These are phyloP conservation scores for Singerocomus inundabilis DNA, from an alignment of 1,284 basidiomycete species.

Conservation along the genomic window DNA sequence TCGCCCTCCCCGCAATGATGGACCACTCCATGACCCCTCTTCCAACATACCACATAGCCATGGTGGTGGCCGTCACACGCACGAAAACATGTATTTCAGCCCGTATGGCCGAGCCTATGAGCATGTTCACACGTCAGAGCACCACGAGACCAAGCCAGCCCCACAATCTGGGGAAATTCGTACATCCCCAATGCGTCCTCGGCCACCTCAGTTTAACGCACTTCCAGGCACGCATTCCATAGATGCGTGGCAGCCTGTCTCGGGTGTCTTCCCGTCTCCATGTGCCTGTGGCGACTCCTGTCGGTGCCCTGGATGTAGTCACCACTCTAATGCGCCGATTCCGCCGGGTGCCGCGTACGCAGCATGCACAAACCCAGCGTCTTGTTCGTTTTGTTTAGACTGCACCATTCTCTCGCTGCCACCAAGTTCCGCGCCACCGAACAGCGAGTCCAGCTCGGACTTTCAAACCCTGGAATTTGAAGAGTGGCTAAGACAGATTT, in stretches of 20 bases:
- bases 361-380: constrained; percentile 43
- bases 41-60: constrained; percentile 38
- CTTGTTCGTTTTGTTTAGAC: constrained; percentile 57
- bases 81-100: constrained; percentile 48
- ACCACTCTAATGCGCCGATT: constrained; percentile 41
- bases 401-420: constrained; percentile 54
- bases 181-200: constrained; percentile 20
- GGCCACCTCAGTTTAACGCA: constrained; percentile 16
- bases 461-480: constrained; percentile 41
- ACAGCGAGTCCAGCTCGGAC: constrained; percentile 20
- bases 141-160: constrained; percentile 23
- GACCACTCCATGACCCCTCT: constrained; percentile 44
- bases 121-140: constrained; percentile 35
- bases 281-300: constrained; percentile 57
- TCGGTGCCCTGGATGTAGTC: constrained; percentile 50
- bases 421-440: constrained; percentile 31
- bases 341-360: constrained; percentile 34
- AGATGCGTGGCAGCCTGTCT: constrained; percentile 26
- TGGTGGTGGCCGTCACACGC: constrained; percentile 40
- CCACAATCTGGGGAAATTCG: constrained; percentile 23
- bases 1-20: constrained; percentile 37
- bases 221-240: constrained; percentile 18
- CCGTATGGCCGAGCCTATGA: constrained; percentile 66
- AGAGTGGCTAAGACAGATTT: constrained; percentile 49
- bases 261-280: constrained; percentile 33